These are phyloP conservation scores for Colletotrichum incanum DNA, from an alignment of 2,329 filamentous ascomycete genomes.

Conservation along the genomic window DNA sequence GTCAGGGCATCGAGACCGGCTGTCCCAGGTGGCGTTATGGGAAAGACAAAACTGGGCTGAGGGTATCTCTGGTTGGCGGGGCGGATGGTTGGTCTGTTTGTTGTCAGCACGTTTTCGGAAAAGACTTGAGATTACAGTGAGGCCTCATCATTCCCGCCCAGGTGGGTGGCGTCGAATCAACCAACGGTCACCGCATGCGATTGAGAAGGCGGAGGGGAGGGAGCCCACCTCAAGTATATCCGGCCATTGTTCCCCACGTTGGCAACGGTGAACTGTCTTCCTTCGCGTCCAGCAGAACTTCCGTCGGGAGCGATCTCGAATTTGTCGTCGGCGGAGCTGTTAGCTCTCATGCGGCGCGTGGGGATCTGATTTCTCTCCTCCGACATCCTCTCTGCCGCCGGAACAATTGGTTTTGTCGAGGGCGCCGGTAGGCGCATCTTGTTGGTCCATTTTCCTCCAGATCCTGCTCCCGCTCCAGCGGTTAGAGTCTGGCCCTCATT, in stretches of 20 bases:
- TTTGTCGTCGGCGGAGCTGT: slow-evolving; percentile 64
- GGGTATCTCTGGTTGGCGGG: slow-evolving; percentile 74
- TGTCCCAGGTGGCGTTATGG: slow-evolving; percentile 73
- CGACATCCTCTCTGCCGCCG: slow-evolving; percentile 63
- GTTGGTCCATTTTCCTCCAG: slow-evolving; percentile 44
- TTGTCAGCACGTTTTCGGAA: slow-evolving; percentile 44
- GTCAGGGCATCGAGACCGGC: slow-evolving; percentile 67
- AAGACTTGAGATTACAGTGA: slow-evolving; percentile 31
- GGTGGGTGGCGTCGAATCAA: background rate
- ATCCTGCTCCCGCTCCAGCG: slow-evolving; percentile 1
- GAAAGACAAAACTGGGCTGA: slow-evolving; percentile 73
- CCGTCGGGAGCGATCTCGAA: slow-evolving; percentile 74
- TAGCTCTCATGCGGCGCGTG: slow-evolving; percentile 62
- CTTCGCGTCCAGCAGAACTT: slow-evolving; percentile 73
- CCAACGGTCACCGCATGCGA: slow-evolving; percentile 28
- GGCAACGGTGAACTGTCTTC: slow-evolving; percentile 82
- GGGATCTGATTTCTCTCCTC: slow-evolving; percentile 56
- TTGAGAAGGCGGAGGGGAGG: background rate
- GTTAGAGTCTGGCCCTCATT: slow-evolving; percentile 42
- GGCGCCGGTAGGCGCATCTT: slow-evolving; percentile 49
- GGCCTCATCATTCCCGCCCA: slow-evolving; percentile 34
- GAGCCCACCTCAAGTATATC: slow-evolving; percentile 82
- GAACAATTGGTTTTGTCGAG: slow-evolving; percentile 59
- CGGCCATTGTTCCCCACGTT: slow-evolving; percentile 88
- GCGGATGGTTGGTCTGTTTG: slow-evolving; percentile 71